Evolutionary conservation across 106 monocot genomes (phyloP).

Genomic region (Amphibolis antarctica): DNA sequence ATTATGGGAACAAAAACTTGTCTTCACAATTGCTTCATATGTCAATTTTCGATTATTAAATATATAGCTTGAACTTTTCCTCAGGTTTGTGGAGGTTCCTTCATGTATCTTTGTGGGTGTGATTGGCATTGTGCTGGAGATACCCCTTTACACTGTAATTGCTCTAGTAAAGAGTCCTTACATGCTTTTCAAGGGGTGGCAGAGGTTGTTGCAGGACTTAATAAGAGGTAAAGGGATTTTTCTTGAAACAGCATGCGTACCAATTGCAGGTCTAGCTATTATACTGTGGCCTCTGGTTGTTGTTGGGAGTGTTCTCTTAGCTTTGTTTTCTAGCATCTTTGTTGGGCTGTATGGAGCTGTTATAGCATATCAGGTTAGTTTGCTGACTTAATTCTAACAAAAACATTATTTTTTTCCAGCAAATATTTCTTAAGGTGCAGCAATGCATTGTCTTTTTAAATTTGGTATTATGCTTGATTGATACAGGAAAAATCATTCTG

Average conservation of each 20-base stretch:
- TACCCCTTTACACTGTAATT: constrained; percentile 75
- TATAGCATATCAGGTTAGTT: constrained; percentile 67
- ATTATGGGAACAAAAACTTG: too few relatives aligned
- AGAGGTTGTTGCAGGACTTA: constrained; percentile 75
- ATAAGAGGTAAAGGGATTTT: constrained; percentile 78
- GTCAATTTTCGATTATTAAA: too few relatives aligned
- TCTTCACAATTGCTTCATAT: too few relatives aligned
- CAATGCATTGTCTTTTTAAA: not conserved
- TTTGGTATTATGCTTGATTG: not conserved
- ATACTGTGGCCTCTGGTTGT: constrained; percentile 86
- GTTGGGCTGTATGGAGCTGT: constrained; percentile 75
- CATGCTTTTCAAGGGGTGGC: constrained; percentile 98
- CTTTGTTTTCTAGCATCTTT: constrained; percentile 76
- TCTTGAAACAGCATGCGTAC: constrained; percentile 78
- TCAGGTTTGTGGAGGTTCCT: constrained; percentile 62
- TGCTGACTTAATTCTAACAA: not conserved
- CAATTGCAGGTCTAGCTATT: constrained; percentile 76
- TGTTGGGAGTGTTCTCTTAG: constrained; percentile 49
- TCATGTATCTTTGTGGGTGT: constrained; percentile 59
- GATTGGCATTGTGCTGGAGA: constrained; percentile 61
- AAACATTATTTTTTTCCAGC: not conserved
- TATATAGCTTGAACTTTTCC: too few relatives aligned
- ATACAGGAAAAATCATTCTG: constrained; percentile 68
- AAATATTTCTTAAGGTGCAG: not conserved
- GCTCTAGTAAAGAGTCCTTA: constrained; percentile 84